Conservation (phyloP, 2,329 filamentous ascomycete species). For the Colletotrichum lupini region DNA sequence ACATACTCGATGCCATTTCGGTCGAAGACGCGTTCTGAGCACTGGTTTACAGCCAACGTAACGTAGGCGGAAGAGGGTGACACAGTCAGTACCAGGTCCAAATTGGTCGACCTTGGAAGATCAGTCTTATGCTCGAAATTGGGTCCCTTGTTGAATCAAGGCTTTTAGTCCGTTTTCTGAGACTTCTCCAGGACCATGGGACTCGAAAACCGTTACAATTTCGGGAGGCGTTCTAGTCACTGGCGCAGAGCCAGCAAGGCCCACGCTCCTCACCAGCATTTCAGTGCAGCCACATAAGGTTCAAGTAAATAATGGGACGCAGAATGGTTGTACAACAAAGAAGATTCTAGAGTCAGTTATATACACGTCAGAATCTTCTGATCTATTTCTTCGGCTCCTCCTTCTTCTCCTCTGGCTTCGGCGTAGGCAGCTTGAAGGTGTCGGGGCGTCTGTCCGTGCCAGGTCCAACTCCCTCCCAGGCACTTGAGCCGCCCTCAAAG, state of each 20-base stretch:
- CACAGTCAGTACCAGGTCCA: too few relatives aligned
- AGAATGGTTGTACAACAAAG: constrained; percentile 34
- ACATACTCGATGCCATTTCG: too few relatives aligned
- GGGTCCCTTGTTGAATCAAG: not conserved
- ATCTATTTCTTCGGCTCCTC: constrained; percentile 91
- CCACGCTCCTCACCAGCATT: not conserved
- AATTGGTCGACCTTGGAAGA: too few relatives aligned
- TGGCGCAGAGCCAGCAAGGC: not conserved
- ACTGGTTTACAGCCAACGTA: too few relatives aligned
- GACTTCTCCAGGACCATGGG: not conserved
- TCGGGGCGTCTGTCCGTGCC: constrained; percentile 86
- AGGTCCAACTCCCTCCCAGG: constrained; percentile 73
- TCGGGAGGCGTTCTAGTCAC: not conserved
- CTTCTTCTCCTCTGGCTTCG: constrained; percentile 93
- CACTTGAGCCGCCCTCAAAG: constrained; percentile 88
- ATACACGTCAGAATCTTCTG: constrained; percentile 32
- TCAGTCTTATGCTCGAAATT: too few relatives aligned
- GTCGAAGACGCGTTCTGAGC: too few relatives aligned
- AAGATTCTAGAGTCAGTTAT: constrained; percentile 38
- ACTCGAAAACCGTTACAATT: not conserved
- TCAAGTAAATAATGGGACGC: constrained; percentile 6
- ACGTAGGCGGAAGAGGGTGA: too few relatives aligned
- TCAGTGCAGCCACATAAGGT: not conserved
- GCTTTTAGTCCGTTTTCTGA: not conserved
- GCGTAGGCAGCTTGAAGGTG: constrained; percentile 91